Base-by-base conservation (phyloP, 805 yeast genomes). In the Debaryomyces castellii region DNA sequence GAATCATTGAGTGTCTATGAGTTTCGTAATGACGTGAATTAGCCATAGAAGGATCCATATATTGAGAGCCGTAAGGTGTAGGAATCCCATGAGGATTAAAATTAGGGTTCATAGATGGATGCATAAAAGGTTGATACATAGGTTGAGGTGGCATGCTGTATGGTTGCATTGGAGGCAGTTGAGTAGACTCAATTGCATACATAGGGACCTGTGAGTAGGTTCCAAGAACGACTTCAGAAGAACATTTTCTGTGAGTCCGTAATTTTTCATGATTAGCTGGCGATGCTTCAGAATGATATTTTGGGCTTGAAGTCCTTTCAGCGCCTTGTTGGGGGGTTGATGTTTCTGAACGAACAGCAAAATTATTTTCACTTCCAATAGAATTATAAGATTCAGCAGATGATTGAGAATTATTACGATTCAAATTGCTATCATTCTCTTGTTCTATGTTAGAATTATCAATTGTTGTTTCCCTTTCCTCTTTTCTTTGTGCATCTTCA, bases 341-440 rank as follows among this genome's bases (percentile, higher is more conserved):
- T 6, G 53, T 44, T 14, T 30, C 34, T 1, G 59, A 47, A 2
- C 53, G 51, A 4, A 58, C 62, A 28, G 46, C 45, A 43, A 59
- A 59, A 43, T 58, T 57, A 17, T 52, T 50, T 22, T 61, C 66
- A 45, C 71, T 64, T 46, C 64, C 67, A 45, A 67, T 57, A 9
- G 71, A 65, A 44, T 58, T 55, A 51, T 50, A 55, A 2, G 71
- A 66, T 7, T 50, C 49, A 48, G 36, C 44, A 3, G 59, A 55
- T 3, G 44, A 40, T 14, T 40, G 22, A 4, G 56, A 44, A 11
- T 47, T 44, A 4, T 39, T 40, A 21, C 47, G 39, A 16, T 27
- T 23, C 27, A 47, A 33, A 22, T 5, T 22, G 24, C 8, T 22
- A 10, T 14, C 37, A 14, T 27, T 39, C 14, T 37, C 40, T 10